Base-by-base conservation (phyloP, 495 filamentous ascomycete genomes). In the Cercophora scortea region DNA sequence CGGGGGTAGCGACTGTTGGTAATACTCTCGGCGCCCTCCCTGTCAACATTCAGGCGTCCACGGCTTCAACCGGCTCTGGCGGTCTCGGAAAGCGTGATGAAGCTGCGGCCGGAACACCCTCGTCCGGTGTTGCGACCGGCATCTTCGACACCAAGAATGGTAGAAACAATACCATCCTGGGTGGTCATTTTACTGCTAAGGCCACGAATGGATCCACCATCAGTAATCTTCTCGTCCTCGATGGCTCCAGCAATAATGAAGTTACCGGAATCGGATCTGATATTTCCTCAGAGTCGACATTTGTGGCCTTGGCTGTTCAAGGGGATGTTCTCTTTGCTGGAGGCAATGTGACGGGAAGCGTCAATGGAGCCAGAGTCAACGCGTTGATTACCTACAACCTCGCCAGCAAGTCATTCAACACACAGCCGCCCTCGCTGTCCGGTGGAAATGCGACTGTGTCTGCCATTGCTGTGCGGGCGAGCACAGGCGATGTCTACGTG, bases 341-440 rank as follows among this genome's bases (percentile, higher is more conserved):
- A 54, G 93, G 93, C 4, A 78, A 77, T 16, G 66, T 99, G 16
- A 81, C 82, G 19, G 93, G 90, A 53, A 82, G 68, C 1, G 74
- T 87, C 35, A 78, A 81, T 48, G 76, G 77, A n/a, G 75, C 69
- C 16, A 61, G 57, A 42, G 70, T 96, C 48, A 81, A 77, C 55
- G 93, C 90, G n/a, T 68, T 97, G 38, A 68, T 96, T 40, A 71
- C 82, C 0, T 97, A 90, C 65, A 83, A 95, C 60, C 76, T 99
- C 39, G 69, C 72, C 4, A 77, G 69, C 41, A 77, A 75, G 18
- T 72, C 76, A 4, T 87, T 84, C 54, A 68, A 72, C 52, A 61
- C 74, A 7, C 92, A 95, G 59, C 85, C 90, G 7, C 83, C 87
- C 8, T 70, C 80, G 10, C 72, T 94, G n/a, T 71, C 67, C 8